Evolutionary conservation across 2,329 filamentous ascomycete genomes (phyloP).

Genomic region (Calonectria naviculata): DNA sequence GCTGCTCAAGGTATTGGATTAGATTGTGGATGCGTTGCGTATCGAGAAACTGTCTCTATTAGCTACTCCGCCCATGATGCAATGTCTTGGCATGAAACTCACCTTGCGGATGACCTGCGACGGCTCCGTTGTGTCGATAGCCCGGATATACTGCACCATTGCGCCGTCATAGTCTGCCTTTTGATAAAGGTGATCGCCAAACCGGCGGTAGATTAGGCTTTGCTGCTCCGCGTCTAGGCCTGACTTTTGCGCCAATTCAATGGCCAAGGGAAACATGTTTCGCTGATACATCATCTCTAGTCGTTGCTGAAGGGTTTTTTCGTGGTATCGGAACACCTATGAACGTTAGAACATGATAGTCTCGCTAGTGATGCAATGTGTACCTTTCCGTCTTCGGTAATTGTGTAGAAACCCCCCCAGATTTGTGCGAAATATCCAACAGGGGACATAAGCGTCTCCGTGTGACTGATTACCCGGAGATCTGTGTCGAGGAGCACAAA

Average conservation of each 20-base stretch:
- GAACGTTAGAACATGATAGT: slow-evolving; percentile 25
- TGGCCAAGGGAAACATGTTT: slow-evolving; percentile 91
- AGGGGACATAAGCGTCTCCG: slow-evolving; percentile 84
- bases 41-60: slow-evolving; percentile 78
- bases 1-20: slow-evolving; percentile 95
- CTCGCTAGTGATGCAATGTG: rapidly evolving
- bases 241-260: slow-evolving; percentile 91
- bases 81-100: background rate
- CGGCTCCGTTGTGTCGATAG: slow-evolving; percentile 95
- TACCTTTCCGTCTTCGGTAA: slow-evolving; percentile 93
- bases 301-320: slow-evolving; percentile 90
- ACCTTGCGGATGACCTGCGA: slow-evolving; percentile 96
- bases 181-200: slow-evolving; percentile 93
- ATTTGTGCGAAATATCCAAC: slow-evolving; percentile 84
- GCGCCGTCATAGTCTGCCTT: slow-evolving; percentile 96
- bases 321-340: slow-evolving; percentile 86
- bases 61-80: slow-evolving; percentile 29
- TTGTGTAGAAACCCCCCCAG: slow-evolving; percentile 92
- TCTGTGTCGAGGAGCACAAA: slow-evolving; percentile 95
- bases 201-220: slow-evolving; percentile 91
- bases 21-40: slow-evolving; percentile 98
- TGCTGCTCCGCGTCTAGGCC: slow-evolving; percentile 84
- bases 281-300: slow-evolving; percentile 94
- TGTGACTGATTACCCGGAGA: slow-evolving; percentile 88
- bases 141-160: slow-evolving; percentile 98